phyloP scores from a whole-genome alignment of 345 rosid species.

The Brassica nigra region DNA sequence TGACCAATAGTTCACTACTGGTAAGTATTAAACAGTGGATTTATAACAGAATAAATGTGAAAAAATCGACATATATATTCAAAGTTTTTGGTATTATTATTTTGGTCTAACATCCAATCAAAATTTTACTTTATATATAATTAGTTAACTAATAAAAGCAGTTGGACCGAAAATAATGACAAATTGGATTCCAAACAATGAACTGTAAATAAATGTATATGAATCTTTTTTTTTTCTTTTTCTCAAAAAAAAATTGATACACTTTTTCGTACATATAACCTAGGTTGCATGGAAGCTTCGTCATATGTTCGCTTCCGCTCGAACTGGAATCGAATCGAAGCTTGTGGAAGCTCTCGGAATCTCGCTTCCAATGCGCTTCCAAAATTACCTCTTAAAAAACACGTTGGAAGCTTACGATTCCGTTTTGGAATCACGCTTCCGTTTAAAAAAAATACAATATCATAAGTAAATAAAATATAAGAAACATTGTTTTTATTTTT shows the following conservation, averaged over 20 bases:
- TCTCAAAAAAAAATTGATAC: not conserved
- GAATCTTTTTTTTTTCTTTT: conserved; percentile 1
- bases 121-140: not conserved
- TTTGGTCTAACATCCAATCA: not conserved
- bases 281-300: too few species aligned
- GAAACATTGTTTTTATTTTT: too few species aligned
- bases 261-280: not conserved
- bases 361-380: too few species aligned
- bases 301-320: too few species aligned
- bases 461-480: too few species aligned
- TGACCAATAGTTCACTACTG: not conserved
- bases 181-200: conserved; percentile 7
- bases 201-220: not conserved
- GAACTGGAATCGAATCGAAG: too few species aligned
- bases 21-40: not conserved
- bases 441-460: too few species aligned
- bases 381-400: too few species aligned
- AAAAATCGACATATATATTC: not conserved
- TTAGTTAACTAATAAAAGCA: not conserved
- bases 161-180: conserved; percentile 24
- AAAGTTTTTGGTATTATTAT: conserved; percentile 6
- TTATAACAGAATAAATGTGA: not conserved
- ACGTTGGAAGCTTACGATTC: too few species aligned
- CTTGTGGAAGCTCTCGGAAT: too few species aligned
- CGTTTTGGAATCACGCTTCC: too few species aligned